Percentiles rank a stretch among this genome's conserved stretches.
These are phyloP conservation scores for Nemania sp. DNA, from an alignment of 2,329 filamentous ascomycete genomes.

Conservation along the genomic window DNA sequence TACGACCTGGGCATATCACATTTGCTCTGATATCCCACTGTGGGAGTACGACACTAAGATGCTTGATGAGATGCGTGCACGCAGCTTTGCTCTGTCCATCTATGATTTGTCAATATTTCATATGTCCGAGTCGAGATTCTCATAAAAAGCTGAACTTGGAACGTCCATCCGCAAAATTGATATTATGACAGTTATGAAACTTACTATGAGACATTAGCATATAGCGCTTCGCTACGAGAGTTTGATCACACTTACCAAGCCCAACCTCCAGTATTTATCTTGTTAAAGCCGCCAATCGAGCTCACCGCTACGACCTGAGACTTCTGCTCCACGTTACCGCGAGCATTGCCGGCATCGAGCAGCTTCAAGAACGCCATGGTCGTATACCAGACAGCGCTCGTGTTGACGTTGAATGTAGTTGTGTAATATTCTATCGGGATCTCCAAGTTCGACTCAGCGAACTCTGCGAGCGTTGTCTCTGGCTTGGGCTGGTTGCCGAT, in stretches of 20 bases:
- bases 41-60: slow-evolving; percentile 67
- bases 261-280: slow-evolving; percentile 72
- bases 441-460: slow-evolving; percentile 51
- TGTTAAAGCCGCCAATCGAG: slow-evolving; percentile 75
- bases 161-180: not conserved
- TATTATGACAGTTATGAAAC: not conserved
- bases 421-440: slow-evolving; percentile 67
- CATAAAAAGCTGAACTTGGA: not conserved
- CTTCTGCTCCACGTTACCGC: slow-evolving; percentile 57
- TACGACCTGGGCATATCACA: slow-evolving; percentile 53
- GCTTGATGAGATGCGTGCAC: slow-evolving; percentile 71
- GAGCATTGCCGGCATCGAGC: slow-evolving; percentile 66
- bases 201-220: slow-evolving; percentile 18
- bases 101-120: slow-evolving; percentile 12
- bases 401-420: slow-evolving; percentile 70
- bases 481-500: slow-evolving; percentile 46
- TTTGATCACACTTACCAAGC: slow-evolving; percentile 48
- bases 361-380: slow-evolving; percentile 72
- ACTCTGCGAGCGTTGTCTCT: slow-evolving; percentile 50
- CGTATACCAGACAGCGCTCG: slow-evolving; percentile 73
- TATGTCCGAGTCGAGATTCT: not conserved
- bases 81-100: slow-evolving; percentile 77
- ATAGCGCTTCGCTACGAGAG: not conserved
- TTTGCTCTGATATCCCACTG: slow-evolving; percentile 60
- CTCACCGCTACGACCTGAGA: slow-evolving; percentile 71